Evolutionary conservation across 1,139 yeast genomes (phyloP).

Genomic region (Trichomonascaceae sp.): DNA sequence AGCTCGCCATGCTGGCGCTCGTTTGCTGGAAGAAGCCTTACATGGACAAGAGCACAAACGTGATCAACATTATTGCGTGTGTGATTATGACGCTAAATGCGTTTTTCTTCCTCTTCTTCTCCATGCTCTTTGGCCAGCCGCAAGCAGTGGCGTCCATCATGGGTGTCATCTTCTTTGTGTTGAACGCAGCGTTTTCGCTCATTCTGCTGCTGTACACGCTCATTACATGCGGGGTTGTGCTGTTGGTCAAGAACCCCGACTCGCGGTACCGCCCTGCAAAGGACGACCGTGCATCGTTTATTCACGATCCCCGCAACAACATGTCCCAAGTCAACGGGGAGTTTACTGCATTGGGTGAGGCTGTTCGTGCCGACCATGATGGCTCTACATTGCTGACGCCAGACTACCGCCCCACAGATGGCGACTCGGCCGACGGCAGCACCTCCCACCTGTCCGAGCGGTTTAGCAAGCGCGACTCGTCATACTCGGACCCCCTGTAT

Average conservation of each 20-base stretch:
- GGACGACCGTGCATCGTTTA: conserved; percentile 89
- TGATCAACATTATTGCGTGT: conserved; percentile 73
- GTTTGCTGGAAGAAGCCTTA: conserved; percentile 70
- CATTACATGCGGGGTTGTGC: conserved; percentile 70
- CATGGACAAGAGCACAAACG: conserved; percentile 87
- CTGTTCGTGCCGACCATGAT: conserved; percentile 50
- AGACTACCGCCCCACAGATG: conserved; percentile 4
- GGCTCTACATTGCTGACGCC: conserved; percentile 6
- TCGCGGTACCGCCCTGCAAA: conserved; percentile 89
- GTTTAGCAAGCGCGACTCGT: too few species aligned
- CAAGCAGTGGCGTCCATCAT: conserved; percentile 80
- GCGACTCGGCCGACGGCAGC: too few species aligned
- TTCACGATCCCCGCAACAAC: conserved; percentile 37
- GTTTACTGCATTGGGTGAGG: conserved; percentile 77
- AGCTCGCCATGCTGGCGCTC: conserved; percentile 49
- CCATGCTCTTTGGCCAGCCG: conserved; percentile 76
- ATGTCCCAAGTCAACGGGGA: conserved; percentile 41
- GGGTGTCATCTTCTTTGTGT: conserved; percentile 77
- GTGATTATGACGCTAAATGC: conserved; percentile 70
- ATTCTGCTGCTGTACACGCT: conserved; percentile 64
- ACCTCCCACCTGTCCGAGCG: too few species aligned
- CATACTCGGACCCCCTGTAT: too few species aligned
- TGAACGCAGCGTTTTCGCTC: conserved; percentile 84
- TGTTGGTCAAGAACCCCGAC: conserved; percentile 82
- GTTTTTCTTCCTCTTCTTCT: conserved; percentile 76